phyloP scores from a whole-genome alignment of 768 basidiomycete genomes.

The Auricularia sp. region DNA sequence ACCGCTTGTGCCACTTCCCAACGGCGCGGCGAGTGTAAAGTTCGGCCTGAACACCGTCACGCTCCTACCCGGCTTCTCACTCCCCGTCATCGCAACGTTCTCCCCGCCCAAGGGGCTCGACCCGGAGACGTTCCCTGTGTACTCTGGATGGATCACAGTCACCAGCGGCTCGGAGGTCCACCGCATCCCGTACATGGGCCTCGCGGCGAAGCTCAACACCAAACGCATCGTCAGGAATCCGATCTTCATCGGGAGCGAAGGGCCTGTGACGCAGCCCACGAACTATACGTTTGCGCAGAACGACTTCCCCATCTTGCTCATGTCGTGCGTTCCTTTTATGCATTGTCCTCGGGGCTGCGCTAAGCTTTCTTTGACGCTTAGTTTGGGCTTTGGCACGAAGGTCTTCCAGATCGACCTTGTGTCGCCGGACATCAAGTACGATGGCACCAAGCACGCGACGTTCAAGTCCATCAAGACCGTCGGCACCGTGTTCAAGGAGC shows the following conservation, averaged over 20 bases:
- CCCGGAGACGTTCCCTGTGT: constrained; percentile 40
- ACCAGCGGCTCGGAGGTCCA: constrained; percentile 25
- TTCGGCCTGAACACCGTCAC: constrained; percentile 36
- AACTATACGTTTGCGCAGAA: constrained; percentile 38
- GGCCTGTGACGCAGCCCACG: constrained; percentile 29
- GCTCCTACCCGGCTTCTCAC: constrained; percentile 32
- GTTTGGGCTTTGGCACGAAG: constrained; percentile 46
- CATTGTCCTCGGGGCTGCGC: background rate
- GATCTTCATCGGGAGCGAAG: constrained; percentile 28
- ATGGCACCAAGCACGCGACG: constrained; percentile 20
- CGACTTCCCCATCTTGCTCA: constrained; percentile 13
- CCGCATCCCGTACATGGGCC: constrained; percentile 35
- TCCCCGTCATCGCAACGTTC: constrained; percentile 34
- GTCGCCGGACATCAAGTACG: constrained; percentile 47
- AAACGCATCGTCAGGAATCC: constrained; percentile 40
- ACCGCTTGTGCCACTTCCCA: constrained; percentile 38
- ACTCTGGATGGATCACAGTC: constrained; percentile 45
- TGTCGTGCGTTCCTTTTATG: background rate
- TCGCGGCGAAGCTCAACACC: constrained; percentile 31
- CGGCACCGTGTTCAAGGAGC: constrained; percentile 37
- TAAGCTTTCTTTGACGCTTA: background rate
- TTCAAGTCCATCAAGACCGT: constrained; percentile 32
- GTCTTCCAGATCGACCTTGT: constrained; percentile 57
- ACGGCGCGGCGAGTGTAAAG: constrained; percentile 35
- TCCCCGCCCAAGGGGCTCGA: constrained; percentile 34